Conservation (phyloP, 805 yeast genomes). For the Suhomyces xylopsoci region DNA sequence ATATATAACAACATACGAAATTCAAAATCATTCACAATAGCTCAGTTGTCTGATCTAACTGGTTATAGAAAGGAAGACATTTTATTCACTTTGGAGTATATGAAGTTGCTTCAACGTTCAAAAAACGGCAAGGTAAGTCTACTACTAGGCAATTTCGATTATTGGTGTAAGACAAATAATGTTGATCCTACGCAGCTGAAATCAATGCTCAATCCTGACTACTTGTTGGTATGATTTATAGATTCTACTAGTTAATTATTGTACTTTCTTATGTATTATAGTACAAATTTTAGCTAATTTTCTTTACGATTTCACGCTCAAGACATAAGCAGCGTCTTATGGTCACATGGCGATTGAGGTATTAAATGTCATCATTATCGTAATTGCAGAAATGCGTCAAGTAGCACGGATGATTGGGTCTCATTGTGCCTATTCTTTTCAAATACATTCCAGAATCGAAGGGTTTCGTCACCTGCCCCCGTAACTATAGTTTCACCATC, state of each 20-base stretch:
- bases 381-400: constrained; percentile 74
- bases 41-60: constrained; percentile 51
- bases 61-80: constrained; percentile 67
- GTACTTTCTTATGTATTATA: background rate
- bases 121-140: constrained; percentile 13
- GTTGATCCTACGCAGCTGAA: constrained; percentile 24
- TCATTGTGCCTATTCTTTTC: constrained; percentile 64
- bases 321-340: too few relatives aligned
- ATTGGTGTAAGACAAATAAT: constrained; percentile 28
- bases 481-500: constrained; percentile 97
- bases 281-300: background rate
- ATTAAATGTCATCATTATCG: constrained; percentile 34
- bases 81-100: constrained; percentile 53
- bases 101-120: constrained; percentile 31
- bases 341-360: background rate
- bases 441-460: constrained; percentile 93
- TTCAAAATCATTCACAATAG: constrained; percentile 36
- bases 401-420: constrained; percentile 59
- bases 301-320: background rate
- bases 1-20: constrained; percentile 12
- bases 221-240: constrained; percentile 19
- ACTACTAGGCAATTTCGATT: constrained; percentile 18
- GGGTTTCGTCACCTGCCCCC: constrained; percentile 97
- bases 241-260: background rate
- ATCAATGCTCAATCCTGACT: constrained; percentile 28